Evolutionary conservation across 1,284 basidiomycete genomes (phyloP).

Genomic region (Trichosporon sp.): DNA sequence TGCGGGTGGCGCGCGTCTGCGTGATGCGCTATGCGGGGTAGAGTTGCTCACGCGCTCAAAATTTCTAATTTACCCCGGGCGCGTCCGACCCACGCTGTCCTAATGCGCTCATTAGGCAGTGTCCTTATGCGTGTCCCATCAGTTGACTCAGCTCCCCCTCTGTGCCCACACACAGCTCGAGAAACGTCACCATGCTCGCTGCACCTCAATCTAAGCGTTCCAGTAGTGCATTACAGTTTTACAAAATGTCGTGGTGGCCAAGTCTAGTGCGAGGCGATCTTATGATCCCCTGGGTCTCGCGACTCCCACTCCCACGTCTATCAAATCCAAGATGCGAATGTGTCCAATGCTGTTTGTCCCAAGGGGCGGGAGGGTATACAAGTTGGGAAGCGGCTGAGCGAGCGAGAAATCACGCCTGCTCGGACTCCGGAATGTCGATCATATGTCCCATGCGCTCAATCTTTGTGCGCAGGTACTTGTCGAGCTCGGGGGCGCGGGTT

Average conservation of each 20-base stretch:
- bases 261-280: background rate
- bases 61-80: background rate
- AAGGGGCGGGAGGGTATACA: no score
- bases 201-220: background rate
- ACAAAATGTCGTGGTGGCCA: background rate
- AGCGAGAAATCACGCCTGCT: no score
- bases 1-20: background rate
- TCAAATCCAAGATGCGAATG: background rate
- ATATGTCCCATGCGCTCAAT: conserved; percentile 92
- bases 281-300: background rate
- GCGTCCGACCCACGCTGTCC: background rate
- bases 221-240: conserved; percentile 2
- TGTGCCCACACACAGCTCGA: background rate
- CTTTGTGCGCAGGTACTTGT: conserved; percentile 94
- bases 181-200: no score
- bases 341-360: background rate
- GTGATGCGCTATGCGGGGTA: background rate
- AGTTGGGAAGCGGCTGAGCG: no score
- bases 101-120: background rate
- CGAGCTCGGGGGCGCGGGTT: conserved; percentile 78
- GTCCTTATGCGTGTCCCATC: no score
- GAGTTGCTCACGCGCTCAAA: background rate
- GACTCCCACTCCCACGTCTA: background rate
- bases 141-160: background rate
- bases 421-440: conserved; percentile 24